Evolutionary conservation across 2,329 filamentous ascomycete genomes (phyloP).

Genomic region (Fusarium redolens): DNA sequence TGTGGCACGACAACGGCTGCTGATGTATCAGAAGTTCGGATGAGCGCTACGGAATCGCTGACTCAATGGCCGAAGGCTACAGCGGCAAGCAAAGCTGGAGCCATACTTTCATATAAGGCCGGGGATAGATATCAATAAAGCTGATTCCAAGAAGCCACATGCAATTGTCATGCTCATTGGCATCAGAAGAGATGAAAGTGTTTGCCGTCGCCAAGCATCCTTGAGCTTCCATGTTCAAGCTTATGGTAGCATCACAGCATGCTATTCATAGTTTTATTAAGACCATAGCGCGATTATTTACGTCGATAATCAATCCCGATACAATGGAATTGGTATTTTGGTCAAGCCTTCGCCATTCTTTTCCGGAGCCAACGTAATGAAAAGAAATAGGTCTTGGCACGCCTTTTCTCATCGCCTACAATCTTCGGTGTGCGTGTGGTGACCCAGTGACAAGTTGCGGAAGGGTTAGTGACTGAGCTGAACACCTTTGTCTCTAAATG

Average conservation of each 20-base stretch:
- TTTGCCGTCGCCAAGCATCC: not conserved
- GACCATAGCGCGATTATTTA: not conserved
- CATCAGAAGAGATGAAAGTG: not conserved
- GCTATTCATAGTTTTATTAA: not conserved
- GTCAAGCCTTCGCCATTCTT: not conserved
- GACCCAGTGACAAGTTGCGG: not conserved
- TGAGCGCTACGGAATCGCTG: not conserved
- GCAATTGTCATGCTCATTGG: not conserved
- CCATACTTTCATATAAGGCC: constrained; percentile 7
- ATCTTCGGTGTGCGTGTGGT: not conserved
- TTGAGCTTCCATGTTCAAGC: not conserved
- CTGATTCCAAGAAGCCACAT: not conserved
- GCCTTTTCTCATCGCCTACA: not conserved
- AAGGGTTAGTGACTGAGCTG: not conserved
- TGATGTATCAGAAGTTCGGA: not conserved
- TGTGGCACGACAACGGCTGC: not conserved
- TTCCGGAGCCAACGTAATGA: not conserved
- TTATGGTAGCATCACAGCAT: not conserved
- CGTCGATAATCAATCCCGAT: not conserved
- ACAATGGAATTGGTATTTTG: not conserved
- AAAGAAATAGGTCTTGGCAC: not conserved
- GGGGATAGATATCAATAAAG: constrained; percentile 7
- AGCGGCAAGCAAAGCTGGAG: not conserved
- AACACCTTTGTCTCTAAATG: constrained; percentile 1
- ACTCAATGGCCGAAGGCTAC: not conserved